These are phyloP conservation scores for Nannochloropsis granulata DNA, from an alignment of 108 stramenopile species.

Conservation along the genomic window DNA sequence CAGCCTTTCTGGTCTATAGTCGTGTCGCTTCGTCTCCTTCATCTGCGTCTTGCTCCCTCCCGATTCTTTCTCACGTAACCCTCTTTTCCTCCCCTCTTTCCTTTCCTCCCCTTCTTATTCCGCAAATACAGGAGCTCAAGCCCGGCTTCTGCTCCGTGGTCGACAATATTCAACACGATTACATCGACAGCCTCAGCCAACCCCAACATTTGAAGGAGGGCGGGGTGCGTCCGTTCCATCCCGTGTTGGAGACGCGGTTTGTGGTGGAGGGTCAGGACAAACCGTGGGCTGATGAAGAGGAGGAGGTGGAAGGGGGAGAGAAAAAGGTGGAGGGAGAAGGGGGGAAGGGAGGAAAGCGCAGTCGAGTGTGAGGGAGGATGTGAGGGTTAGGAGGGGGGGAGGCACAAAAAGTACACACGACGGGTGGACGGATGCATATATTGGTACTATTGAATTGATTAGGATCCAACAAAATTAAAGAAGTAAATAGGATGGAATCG, in stretches of 20 bases:
- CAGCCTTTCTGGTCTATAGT: background rate
- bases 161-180: background rate
- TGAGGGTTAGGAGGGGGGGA: background rate
- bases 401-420: background rate
- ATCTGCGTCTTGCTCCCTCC: background rate
- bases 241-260: background rate
- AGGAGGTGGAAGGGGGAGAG: background rate
- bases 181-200: background rate
- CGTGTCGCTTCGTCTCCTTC: background rate
- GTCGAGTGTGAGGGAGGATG: background rate
- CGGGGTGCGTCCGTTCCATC: background rate
- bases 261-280: background rate
- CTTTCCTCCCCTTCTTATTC: background rate
- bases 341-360: too few relatives aligned
- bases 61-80: background rate
- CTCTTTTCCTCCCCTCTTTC: background rate
- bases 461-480: too few relatives aligned
- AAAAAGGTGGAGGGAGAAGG: background rate
- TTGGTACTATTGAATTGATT: too few relatives aligned
- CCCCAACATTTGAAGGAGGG: background rate
- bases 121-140: background rate
- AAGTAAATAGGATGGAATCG: too few relatives aligned
- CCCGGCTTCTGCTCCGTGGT: background rate
- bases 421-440: too few relatives aligned
- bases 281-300: background rate